phyloP scores from a whole-genome alignment of 345 rosid species.

The Eutrema japonicum region DNA sequence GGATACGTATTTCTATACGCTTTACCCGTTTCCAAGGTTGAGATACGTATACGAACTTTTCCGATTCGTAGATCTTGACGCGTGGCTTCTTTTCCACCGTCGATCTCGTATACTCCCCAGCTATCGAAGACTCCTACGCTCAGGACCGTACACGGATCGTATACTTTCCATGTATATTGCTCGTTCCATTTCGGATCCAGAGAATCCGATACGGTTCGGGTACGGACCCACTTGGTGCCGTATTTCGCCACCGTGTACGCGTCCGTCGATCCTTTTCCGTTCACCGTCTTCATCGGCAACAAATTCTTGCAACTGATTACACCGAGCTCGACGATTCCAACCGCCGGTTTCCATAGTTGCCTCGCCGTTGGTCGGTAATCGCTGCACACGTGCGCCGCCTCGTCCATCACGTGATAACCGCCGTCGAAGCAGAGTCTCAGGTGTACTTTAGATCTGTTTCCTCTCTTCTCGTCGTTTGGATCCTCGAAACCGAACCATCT shows the following conservation, averaged over 20 bases:
- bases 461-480: slow-evolving; percentile 52
- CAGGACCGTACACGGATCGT: slow-evolving; percentile 83
- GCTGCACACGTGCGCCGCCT: slow-evolving; percentile 82
- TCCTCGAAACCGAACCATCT: slow-evolving; percentile 72
- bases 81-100: slow-evolving; percentile 49
- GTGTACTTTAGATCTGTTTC: slow-evolving; percentile 78
- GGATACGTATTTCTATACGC: slow-evolving; percentile 71
- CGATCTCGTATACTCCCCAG: slow-evolving; percentile 53
- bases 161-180: slow-evolving; percentile 90
- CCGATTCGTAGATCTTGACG: slow-evolving; percentile 74
- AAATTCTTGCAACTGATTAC: slow-evolving; percentile 75
- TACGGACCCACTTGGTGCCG: slow-evolving; percentile 89
- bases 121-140: slow-evolving; percentile 83
- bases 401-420: slow-evolving; percentile 96
- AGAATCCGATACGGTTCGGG: slow-evolving; percentile 72
- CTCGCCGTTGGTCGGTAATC: slow-evolving; percentile 90
- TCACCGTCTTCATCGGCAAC: slow-evolving; percentile 73
- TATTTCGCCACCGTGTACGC: slow-evolving; percentile 88
- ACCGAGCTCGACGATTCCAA: slow-evolving; percentile 82
- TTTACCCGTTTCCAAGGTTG: slow-evolving; percentile 66
- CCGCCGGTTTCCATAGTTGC: slow-evolving; percentile 86
- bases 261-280: slow-evolving; percentile 70
- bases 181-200: slow-evolving; percentile 92
- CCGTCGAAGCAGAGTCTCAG: slow-evolving; percentile 84
- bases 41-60: slow-evolving; percentile 74